These are phyloP conservation scores for Entomortierella chlamydospora DNA, from an alignment of 192 early-diverging fungal species.

Conservation along the genomic window DNA sequence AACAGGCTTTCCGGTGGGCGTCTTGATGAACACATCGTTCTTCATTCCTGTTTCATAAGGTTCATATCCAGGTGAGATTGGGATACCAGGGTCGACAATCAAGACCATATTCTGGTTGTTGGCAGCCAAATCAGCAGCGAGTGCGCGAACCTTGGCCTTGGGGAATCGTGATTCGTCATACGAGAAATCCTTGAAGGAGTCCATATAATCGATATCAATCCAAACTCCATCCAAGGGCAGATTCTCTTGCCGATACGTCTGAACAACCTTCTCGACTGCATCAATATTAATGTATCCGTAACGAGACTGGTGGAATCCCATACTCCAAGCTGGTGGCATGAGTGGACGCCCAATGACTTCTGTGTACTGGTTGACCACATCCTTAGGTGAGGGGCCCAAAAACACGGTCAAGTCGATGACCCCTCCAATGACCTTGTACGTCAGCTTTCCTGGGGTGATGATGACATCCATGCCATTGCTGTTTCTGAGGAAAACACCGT, in stretches of 20 bases:
- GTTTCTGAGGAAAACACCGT: conserved; percentile 67
- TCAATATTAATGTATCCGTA: conserved; percentile 70
- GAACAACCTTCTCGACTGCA: conserved; percentile 65
- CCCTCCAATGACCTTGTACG: conserved; percentile 75
- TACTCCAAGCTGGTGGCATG: conserved; percentile 70
- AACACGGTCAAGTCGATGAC: conserved; percentile 74
- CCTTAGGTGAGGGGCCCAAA: conserved; percentile 60
- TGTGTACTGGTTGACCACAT: conserved; percentile 67
- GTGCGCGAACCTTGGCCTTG: conserved; percentile 55
- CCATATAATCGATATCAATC: conserved; percentile 84
- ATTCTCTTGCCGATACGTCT: conserved; percentile 61
- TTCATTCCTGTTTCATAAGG: conserved; percentile 63
- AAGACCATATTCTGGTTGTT: conserved; percentile 67
- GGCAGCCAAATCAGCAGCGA: conserved; percentile 59
- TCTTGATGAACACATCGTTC: conserved; percentile 69
- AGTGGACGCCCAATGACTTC: conserved; percentile 72
- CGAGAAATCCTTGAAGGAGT: conserved; percentile 68
- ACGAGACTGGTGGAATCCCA: conserved; percentile 74
- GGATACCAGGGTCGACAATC: conserved; percentile 76
- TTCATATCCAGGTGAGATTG: conserved; percentile 57
- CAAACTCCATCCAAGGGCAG: conserved; percentile 74
- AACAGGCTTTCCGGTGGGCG: conserved; percentile 61
- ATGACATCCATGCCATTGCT: conserved; percentile 79
- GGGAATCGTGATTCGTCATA: conserved; percentile 69
- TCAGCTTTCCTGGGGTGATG: conserved; percentile 58